A percentile compares a stretch with the other conserved stretches of the same genome.
Conservation (phyloP, 805 yeast genomes). For the Cyberlindnera sargentensis region DNA sequence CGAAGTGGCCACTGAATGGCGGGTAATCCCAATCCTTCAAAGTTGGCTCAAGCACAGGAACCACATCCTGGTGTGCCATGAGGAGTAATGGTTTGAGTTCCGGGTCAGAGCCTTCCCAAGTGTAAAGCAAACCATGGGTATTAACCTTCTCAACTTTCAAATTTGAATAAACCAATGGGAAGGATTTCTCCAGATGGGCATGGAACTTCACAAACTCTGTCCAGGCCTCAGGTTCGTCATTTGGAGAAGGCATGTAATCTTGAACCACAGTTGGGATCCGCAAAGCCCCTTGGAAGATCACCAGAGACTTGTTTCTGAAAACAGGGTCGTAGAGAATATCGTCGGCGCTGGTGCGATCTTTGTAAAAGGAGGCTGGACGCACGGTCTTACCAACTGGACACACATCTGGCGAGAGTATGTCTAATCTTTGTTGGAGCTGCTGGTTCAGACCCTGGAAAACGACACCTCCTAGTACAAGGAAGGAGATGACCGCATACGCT, state of each 20-base stretch:
- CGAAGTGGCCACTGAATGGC: slow-evolving; percentile 59
- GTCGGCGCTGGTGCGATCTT: slow-evolving; percentile 22
- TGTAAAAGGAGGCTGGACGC: slow-evolving; percentile 8
- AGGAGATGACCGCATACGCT: background rate
- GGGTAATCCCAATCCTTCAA: slow-evolving; percentile 52
- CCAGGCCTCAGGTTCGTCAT: slow-evolving; percentile 30
- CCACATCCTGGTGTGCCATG: slow-evolving; percentile 77
- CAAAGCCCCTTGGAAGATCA: slow-evolving; percentile 41
- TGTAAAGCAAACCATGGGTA: slow-evolving; percentile 53
- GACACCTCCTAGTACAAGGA: background rate
- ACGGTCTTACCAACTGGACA: slow-evolving; percentile 11
- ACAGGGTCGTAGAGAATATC: slow-evolving; percentile 29
- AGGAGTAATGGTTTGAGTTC: slow-evolving; percentile 56
- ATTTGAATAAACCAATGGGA: slow-evolving; percentile 43
- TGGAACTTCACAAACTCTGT: slow-evolving; percentile 34
- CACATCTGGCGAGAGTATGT: background rate
- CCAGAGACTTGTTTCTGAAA: slow-evolving; percentile 32
- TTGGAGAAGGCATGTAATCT: slow-evolving; percentile 11
- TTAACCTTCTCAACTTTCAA: slow-evolving; percentile 50
- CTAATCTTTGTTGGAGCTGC: background rate
- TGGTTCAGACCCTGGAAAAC: too few species aligned
- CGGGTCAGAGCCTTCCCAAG: slow-evolving; percentile 50
- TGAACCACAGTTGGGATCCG: slow-evolving; percentile 38
- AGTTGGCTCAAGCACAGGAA: slow-evolving; percentile 61
- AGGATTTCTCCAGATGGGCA: slow-evolving; percentile 42